A percentile compares a stretch with the other conserved stretches of the same genome.
Evolutionary conservation across 257 asterid species (phyloP).

Genomic region (Thymus quinquecostatus): DNA sequence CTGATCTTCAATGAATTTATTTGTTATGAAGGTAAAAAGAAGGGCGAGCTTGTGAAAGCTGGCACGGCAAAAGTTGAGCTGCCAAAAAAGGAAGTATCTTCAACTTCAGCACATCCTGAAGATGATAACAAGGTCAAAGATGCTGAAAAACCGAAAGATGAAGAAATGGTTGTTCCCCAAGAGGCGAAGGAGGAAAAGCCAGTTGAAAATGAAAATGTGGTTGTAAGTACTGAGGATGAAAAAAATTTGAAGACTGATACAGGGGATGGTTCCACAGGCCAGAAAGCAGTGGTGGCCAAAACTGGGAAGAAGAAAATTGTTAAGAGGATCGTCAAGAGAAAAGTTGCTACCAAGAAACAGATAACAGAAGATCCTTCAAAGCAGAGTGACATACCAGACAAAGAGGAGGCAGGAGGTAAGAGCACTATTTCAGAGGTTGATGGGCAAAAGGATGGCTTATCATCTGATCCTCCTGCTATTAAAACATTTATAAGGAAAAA

Average conservation of each 20-base stretch:
- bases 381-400: constrained; percentile 38
- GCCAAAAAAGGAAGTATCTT: constrained; percentile 50
- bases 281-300: constrained; percentile 49
- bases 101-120: constrained; percentile 45
- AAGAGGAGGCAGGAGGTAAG: constrained; percentile 48
- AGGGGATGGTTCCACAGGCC: constrained; percentile 44
- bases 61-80: constrained; percentile 36
- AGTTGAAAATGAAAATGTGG: constrained; percentile 44
- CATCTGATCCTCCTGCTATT: constrained; percentile 47
- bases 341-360: constrained; percentile 46
- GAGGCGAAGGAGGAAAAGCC: constrained; percentile 48
- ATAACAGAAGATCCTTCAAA: constrained; percentile 36
- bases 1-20: neutral
- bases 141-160: constrained; percentile 38
- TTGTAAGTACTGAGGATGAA: constrained; percentile 43
- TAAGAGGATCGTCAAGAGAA: constrained; percentile 67
- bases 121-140: constrained; percentile 47
- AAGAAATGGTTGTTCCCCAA: constrained; percentile 38
- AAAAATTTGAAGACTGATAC: constrained; percentile 40
- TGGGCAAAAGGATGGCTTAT: constrained; percentile 49
- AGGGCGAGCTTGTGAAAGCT: constrained; percentile 42
- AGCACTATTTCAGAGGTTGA: constrained; percentile 46
- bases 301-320: constrained; percentile 78
- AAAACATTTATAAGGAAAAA: constrained; percentile 70
- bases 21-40: constrained; percentile 45